Evolutionary conservation across 2,329 filamentous ascomycete species (phyloP), one percentile per base, ranked within the genome.

Genomic region (Magnaporthales sp.): DNA sequence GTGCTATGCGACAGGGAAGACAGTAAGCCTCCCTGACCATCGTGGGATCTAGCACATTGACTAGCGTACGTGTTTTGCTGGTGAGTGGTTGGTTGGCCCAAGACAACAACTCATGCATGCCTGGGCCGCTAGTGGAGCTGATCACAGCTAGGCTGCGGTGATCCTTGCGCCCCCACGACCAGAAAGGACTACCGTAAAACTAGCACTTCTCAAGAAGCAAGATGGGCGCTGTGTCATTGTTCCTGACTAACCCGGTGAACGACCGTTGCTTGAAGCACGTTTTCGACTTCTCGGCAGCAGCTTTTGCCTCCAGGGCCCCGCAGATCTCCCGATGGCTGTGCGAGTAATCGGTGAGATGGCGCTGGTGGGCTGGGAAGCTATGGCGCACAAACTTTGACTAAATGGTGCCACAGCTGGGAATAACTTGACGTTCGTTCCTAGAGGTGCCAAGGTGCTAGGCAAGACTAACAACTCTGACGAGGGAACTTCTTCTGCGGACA

Each of bases 1-100:
- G 38, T 58, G n/a, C n/a, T 58, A 58, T 58, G 54, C 54, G 24
- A 58, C 54, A 58, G 54, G 54, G 54, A 58, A n/a, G 54, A 46
- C 54, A 11, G 54, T 58, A 58, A 58, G 54, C 54, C 54, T 58
- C 54, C n/a, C 54, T 58, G 54, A 58, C 54, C 54, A 58, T 22
- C n/a, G 11, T 9, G 54, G 54, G 24, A 24, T 58, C 54, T 58
- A 58, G 54, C 54, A 58, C 15, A 26, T 26, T n/a, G 54, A 58
- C 54, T 58, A 58, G n/a, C 54, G 54, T 9, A 58, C n/a, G 54
- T 58, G 54, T 26, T 26, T 46, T 22, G 54, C 54, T 26, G 54
- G 54, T 24, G 3, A 58, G 54, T 26, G 54, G 54, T 58, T 58
- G 54, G 54, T 58, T 24, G 22, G 38, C 24, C 11, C 54, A 58